Conservation (phyloP, 2,329 filamentous ascomycete species). For the Aspergillus versicolor region DNA sequence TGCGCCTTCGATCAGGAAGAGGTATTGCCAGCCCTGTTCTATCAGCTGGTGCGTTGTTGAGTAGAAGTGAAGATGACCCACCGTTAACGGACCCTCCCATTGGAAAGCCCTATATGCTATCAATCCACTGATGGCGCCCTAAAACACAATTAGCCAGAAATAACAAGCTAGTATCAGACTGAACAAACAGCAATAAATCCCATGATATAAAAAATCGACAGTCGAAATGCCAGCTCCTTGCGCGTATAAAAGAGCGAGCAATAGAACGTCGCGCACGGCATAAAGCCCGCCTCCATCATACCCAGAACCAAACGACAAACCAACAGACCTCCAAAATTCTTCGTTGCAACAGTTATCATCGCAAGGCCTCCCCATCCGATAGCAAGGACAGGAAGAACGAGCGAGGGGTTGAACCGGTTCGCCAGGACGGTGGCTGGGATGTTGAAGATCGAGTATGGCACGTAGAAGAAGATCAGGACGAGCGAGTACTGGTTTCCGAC, state of each 20-base stretch:
- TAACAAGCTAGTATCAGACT: background rate
- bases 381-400: background rate
- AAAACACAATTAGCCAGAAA: background rate
- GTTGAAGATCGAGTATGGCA: background rate
- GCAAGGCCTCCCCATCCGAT: background rate
- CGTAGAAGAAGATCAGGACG: background rate
- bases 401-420: background rate
- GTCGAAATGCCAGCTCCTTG: background rate
- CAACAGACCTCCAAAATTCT: background rate
- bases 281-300: background rate
- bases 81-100: background rate
- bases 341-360: background rate
- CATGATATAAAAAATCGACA: background rate
- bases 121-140: background rate
- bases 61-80: background rate
- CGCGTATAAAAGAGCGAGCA: background rate
- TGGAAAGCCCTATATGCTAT: background rate
- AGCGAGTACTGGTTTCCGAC: background rate
- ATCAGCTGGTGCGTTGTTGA: background rate
- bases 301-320: background rate
- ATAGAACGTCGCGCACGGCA: background rate
- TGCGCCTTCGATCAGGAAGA: background rate
- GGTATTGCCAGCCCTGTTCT: background rate
- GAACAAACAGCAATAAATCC: background rate
- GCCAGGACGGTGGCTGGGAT: background rate